Percentiles rank a stretch among this genome's conserved stretches.
Evolutionary conservation across 345 rosid genomes (phyloP).

Genomic region (Moricandia moricandioides): DNA sequence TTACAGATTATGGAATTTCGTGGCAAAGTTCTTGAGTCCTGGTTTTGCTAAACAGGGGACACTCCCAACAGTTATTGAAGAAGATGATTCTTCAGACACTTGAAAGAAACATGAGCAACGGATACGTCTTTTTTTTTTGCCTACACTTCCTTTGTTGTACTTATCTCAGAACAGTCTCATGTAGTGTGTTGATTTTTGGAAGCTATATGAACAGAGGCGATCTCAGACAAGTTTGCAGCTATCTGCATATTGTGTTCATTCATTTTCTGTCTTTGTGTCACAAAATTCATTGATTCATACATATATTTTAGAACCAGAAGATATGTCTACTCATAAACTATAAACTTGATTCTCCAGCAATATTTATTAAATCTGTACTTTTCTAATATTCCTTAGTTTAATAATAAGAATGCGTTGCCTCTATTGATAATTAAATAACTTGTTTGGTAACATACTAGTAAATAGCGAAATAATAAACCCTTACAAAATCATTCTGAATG

Average conservation of each 20-base stretch:
- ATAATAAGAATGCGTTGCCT: neutral
- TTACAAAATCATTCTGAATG: too few relatives aligned
- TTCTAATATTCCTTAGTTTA: neutral
- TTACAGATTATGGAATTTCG: conserved; percentile 83
- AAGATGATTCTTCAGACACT: conserved; percentile 47
- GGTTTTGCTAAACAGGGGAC: conserved; percentile 61
- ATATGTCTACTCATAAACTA: neutral
- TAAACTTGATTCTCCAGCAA: neutral
- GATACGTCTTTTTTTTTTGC: neutral
- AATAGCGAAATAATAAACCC: too few relatives aligned
- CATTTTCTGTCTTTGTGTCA: conserved; percentile 15
- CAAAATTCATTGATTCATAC: conserved; percentile 34
- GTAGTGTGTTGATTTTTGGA: conserved; percentile 24
- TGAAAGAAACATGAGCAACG: conserved; percentile 18
- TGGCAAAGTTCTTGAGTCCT: conserved; percentile 85
- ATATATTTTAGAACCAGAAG: neutral
- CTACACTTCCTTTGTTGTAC: conserved; percentile 24
- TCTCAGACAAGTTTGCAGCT: conserved; percentile 21
- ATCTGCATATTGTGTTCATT: conserved; percentile 21
- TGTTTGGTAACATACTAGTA: too few relatives aligned
- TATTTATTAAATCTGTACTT: neutral
- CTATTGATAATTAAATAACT: neutral
- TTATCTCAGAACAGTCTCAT: conserved; percentile 22
- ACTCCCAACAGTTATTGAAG: conserved; percentile 79
- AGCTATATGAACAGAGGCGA: conserved; percentile 25